A percentile compares a stretch with the other conserved stretches of the same genome.
These are phyloP conservation scores for Houttuynia cordata DNA, from an alignment of 164 flowering plant species.

Conservation along the genomic window DNA sequence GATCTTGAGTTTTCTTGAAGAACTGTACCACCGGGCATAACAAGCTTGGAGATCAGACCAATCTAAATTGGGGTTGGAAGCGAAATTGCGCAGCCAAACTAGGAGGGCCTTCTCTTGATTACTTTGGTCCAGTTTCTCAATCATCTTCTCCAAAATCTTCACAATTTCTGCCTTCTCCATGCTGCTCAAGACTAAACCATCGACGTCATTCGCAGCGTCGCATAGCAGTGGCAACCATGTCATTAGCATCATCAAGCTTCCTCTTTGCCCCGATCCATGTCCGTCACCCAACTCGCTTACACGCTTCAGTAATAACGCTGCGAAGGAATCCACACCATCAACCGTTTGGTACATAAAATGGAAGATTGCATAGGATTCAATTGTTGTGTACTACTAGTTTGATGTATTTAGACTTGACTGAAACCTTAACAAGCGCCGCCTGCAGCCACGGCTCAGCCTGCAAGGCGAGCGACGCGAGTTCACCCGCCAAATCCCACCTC, in stretches of 20 bases:
- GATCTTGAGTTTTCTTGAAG: conserved; percentile 38
- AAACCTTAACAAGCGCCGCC: conserved; percentile 39
- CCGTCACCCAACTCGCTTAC: conserved; percentile 31
- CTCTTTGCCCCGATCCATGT: conserved; percentile 6
- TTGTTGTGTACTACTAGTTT: not conserved
- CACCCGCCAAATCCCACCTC: conserved; percentile 56
- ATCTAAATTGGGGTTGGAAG: conserved; percentile 44
- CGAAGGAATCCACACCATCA: not conserved
- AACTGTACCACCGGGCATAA: conserved; percentile 55
- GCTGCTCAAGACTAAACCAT: conserved; percentile 40
- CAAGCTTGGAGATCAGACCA: conserved; percentile 78
- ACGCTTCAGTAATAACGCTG: conserved; percentile 60
- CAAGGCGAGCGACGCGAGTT: conserved; percentile 48
- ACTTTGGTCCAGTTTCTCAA: conserved; percentile 27
- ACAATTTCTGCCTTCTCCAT: conserved; percentile 51
- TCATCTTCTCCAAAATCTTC: conserved; percentile 38
- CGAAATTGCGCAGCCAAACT: conserved; percentile 75
- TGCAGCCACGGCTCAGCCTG: conserved; percentile 62
- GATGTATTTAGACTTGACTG: conserved; percentile 28
- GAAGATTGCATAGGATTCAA: no score
- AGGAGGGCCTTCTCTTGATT: conserved; percentile 61
- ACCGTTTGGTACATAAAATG: not conserved
- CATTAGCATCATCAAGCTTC: conserved; percentile 40
- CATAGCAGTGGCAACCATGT: conserved; percentile 87
- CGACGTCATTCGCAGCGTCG: conserved; percentile 56